Evolutionary conservation across 305 asterid genomes (phyloP).

Genomic region (Coffea humblotiana): DNA sequence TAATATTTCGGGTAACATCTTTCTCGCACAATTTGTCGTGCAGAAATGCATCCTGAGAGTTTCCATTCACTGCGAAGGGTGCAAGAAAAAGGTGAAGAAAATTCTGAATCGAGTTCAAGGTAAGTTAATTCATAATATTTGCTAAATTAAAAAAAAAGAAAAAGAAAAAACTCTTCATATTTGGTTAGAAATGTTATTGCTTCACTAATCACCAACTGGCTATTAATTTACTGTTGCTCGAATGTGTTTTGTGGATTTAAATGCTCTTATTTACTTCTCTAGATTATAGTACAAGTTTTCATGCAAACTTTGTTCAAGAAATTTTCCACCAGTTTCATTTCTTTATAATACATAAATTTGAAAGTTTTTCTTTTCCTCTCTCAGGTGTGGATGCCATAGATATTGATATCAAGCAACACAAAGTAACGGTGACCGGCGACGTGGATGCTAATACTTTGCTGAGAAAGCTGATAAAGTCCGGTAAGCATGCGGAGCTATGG

Average conservation of each 20-base stretch:
- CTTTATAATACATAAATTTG: neutral
- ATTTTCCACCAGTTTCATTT: neutral
- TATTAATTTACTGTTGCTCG: neutral
- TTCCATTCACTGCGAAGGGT: slow-evolving; percentile 75
- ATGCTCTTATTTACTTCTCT: no score
- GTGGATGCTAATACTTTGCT: slow-evolving; percentile 42
- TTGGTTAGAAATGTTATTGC: neutral
- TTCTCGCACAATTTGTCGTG: neutral
- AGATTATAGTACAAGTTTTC: neutral
- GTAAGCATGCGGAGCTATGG: slow-evolving; percentile 63
- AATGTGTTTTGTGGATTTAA: no score
- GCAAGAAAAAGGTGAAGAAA: slow-evolving; percentile 64
- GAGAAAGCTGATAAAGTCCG: slow-evolving; percentile 47
- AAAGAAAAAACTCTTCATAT: no score
- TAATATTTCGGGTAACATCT: neutral
- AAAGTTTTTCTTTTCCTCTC: neutral
- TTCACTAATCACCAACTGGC: neutral
- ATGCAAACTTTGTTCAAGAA: neutral
- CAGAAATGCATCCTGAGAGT: slow-evolving; percentile 58
- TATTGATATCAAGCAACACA: slow-evolving; percentile 59
- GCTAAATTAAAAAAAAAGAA: no score
- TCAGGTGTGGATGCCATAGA: slow-evolving; percentile 53
- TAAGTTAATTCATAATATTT: slow-evolving; percentile 1
- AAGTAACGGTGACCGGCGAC: slow-evolving; percentile 54
- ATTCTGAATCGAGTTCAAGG: slow-evolving; percentile 52